Evolutionary conservation across 192 early-diverging fungal genomes (phyloP).

Genomic region (Pilaira anomala): DNA sequence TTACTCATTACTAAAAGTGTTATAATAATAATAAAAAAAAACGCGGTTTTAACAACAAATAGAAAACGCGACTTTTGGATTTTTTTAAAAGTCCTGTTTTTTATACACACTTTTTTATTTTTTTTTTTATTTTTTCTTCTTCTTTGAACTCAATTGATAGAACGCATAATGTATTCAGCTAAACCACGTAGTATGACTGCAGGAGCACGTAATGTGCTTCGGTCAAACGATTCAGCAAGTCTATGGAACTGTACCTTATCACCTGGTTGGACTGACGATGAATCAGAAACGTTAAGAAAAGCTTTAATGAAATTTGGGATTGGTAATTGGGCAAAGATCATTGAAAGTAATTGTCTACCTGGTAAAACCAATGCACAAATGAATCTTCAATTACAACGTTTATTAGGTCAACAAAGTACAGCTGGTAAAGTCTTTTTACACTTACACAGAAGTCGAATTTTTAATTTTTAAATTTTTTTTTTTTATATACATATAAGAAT

Average conservation of each 20-base stretch:
- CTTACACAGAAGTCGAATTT: neutral
- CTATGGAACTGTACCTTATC: conserved; percentile 94
- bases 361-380: conserved; percentile 98
- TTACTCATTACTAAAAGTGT: neutral
- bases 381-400: conserved; percentile 91
- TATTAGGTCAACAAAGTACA: conserved; percentile 94
- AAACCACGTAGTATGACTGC: conserved; percentile 87
- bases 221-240: conserved; percentile 91
- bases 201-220: conserved; percentile 85
- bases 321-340: conserved; percentile 96
- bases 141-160: neutral
- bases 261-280: conserved; percentile 85
- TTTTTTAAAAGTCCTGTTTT: no score
- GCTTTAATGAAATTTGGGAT: conserved; percentile 88
- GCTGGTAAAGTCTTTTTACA: conserved; percentile 52
- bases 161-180: neutral
- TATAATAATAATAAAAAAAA: no score
- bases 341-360: conserved; percentile 82
- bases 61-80: no score
- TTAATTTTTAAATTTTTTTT: neutral
- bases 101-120: neutral
- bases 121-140: neutral
- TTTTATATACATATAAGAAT: conserved; percentile 51
- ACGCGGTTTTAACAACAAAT: no score
- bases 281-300: conserved; percentile 77